A percentile compares a stretch with the other conserved stretches of the same genome.
phyloP scores from a whole-genome alignment of 2,329 filamentous ascomycete species.

The Hymenoscyphus fructigenus region DNA sequence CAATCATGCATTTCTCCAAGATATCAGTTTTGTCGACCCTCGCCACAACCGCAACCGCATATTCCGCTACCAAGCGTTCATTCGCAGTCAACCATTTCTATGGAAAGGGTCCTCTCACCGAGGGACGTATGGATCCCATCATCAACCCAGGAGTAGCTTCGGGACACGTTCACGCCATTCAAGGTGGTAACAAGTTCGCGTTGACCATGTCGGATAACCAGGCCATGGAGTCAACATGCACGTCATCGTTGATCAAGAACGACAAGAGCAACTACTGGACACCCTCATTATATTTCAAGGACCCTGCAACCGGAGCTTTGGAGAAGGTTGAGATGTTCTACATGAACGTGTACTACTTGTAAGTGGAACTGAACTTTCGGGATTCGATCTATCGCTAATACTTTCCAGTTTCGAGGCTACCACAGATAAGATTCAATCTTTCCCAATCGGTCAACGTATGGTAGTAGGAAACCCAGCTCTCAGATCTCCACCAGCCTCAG shows the following conservation, averaged over 20 bases:
- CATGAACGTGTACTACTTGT: slow-evolving; percentile 77
- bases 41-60: slow-evolving; percentile 27
- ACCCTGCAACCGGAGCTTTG: slow-evolving; percentile 60
- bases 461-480: slow-evolving; percentile 69
- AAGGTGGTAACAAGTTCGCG: slow-evolving; percentile 59
- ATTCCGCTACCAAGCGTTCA: slow-evolving; percentile 42
- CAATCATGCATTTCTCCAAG: slow-evolving; percentile 31
- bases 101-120: slow-evolving; percentile 60
- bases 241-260: slow-evolving; percentile 75
- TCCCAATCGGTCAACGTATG: slow-evolving; percentile 78
- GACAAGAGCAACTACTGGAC: slow-evolving; percentile 91
- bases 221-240: slow-evolving; percentile 65
- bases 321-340: slow-evolving; percentile 61
- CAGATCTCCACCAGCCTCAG: slow-evolving; percentile 58
- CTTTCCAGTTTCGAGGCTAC: slow-evolving; percentile 55
- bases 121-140: slow-evolving; percentile 74
- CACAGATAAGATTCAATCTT: slow-evolving; percentile 67
- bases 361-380: slow-evolving; percentile 29
- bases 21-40: slow-evolving; percentile 24
- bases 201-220: slow-evolving; percentile 59
- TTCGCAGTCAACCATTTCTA: slow-evolving; percentile 72
- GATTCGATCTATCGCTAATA: slow-evolving; percentile 30
- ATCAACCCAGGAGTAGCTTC: slow-evolving; percentile 61
- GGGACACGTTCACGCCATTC: slow-evolving; percentile 70
- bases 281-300: slow-evolving; percentile 74